These are phyloP conservation scores for Viola odorata DNA, from an alignment of 345 rosid species.

Conservation along the genomic window DNA sequence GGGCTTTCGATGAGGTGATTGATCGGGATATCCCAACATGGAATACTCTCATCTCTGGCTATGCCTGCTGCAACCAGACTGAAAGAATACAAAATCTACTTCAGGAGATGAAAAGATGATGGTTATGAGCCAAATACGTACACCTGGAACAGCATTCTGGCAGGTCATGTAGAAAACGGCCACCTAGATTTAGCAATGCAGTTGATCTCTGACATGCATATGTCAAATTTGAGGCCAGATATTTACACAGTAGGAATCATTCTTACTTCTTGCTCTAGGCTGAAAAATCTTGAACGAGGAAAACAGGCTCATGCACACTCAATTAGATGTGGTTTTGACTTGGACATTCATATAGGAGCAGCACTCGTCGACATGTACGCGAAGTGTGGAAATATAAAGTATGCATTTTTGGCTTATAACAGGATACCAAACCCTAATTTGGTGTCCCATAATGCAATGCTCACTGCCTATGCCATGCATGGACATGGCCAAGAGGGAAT, in stretches of 20 bases:
- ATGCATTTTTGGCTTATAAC: slow-evolving; percentile 8
- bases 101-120: slow-evolving; percentile 37
- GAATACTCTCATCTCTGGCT: slow-evolving; percentile 55
- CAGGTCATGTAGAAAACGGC: slow-evolving; percentile 19
- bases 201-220: slow-evolving; percentile 17
- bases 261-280: slow-evolving; percentile 21
- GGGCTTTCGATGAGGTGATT: slow-evolving; percentile 52
- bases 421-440: slow-evolving; percentile 24
- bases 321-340: slow-evolving; percentile 15
- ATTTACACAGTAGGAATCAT: slow-evolving; percentile 21
- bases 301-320: slow-evolving; percentile 23
- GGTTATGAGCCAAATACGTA: slow-evolving; percentile 40
- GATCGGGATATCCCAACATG: slow-evolving; percentile 26
- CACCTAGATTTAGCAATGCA: slow-evolving; percentile 16
- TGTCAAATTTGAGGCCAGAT: slow-evolving; percentile 12
- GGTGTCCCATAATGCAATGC: slow-evolving; percentile 29
- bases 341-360: slow-evolving; percentile 21
- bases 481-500: slow-evolving; percentile 23
- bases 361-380: slow-evolving; percentile 28
- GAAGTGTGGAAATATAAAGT: slow-evolving; percentile 20
- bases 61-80: slow-evolving; percentile 39
- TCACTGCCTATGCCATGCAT: slow-evolving; percentile 26
- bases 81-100: slow-evolving; percentile 21
- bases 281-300: slow-evolving; percentile 21
- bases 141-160: slow-evolving; percentile 28